Base-by-base conservation (phyloP, 1,284 basidiomycete genomes). In the Ganoderma lucidum region DNA sequence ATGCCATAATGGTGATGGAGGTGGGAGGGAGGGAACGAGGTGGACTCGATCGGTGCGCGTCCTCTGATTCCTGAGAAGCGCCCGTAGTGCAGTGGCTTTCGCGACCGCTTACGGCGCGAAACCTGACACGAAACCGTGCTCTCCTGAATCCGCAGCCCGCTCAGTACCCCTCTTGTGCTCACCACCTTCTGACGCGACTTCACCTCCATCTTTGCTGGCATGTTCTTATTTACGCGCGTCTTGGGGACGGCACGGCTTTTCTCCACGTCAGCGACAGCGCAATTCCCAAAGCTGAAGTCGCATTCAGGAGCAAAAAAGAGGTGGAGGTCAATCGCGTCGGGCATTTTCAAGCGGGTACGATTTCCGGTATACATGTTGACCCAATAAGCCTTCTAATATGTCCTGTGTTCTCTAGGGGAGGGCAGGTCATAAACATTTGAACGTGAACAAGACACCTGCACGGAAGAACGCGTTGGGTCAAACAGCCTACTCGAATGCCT, bases 301-400 rank as follows among this genome's bases (percentile, higher is more conserved):
- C 92, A 94, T 78, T 89, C 87, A 4, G 93, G 93, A 12, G 86
- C 93, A n/a, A 94, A 93, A 83, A 94, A 94, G 80, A 83, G 93
- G 73, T 94, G 92, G 92, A 83, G 87, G 71, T 89, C 90, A 1
- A 81, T 94, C 48, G 85, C 87, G 19, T 89, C 87, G 32, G 89
- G 91, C 41, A 78, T 83, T n/a, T 94, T 94, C 83, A 94, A 94
- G 84, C 90, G 93, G 70, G 93, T 94, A 75, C 62, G 89, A 81
- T 10, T 28, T 69, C 72, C 62, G 62, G 45, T 48, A 58, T 56
- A 51, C 3, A 32, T 39, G 30, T 28, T 6, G 56, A 12, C 39
- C 23, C 17, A 61, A 23, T 39, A 44, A n/a, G 8, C 48, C 53
- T 42, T 63, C 17, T 35, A 59, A 61, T 17, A 62, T 70, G 45